A percentile compares a stretch with the other conserved stretches of the same genome.
Conservation (phyloP, 805 yeast species). For the Starmerella vaccinii region DNA sequence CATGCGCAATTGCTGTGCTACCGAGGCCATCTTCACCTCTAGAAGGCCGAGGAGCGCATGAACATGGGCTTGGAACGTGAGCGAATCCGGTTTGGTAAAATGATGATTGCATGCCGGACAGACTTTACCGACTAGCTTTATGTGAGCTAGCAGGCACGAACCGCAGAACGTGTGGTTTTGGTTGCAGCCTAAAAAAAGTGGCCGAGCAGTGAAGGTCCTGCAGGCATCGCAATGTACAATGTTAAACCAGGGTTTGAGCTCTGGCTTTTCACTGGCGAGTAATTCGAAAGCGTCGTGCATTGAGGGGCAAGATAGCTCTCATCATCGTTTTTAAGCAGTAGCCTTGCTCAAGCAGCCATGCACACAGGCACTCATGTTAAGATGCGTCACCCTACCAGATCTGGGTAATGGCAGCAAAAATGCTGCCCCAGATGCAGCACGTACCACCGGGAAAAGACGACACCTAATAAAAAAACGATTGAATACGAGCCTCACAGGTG, state of each 20-base stretch:
- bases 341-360: neutral
- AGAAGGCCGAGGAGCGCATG: conserved; percentile 5
- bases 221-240: conserved; percentile 14
- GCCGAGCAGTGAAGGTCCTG: conserved; percentile 10
- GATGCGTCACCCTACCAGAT: neutral
- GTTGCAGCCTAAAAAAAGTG: conserved; percentile 11
- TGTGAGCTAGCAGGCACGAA: neutral
- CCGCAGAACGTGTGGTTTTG: conserved; percentile 15
- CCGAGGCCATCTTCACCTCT: neutral
- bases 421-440: neutral
- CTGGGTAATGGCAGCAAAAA: neutral
- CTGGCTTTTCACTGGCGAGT: conserved; percentile 6
- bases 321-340: neutral
- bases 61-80: conserved; percentile 11
- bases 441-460: neutral
- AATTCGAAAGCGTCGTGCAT: conserved; percentile 7
- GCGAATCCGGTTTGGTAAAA: conserved; percentile 1
- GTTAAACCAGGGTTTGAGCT: conserved; percentile 12
- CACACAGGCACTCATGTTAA: neutral
- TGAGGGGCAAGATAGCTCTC: no score
- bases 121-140: neutral
- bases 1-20: neutral
- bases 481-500: neutral
- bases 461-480: no score
- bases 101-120: conserved; percentile 11